Percentiles rank a stretch among this genome's conserved stretches.
phyloP scores from a whole-genome alignment of 139 green algal genomes.

The Bryopsis sp. region DNA sequence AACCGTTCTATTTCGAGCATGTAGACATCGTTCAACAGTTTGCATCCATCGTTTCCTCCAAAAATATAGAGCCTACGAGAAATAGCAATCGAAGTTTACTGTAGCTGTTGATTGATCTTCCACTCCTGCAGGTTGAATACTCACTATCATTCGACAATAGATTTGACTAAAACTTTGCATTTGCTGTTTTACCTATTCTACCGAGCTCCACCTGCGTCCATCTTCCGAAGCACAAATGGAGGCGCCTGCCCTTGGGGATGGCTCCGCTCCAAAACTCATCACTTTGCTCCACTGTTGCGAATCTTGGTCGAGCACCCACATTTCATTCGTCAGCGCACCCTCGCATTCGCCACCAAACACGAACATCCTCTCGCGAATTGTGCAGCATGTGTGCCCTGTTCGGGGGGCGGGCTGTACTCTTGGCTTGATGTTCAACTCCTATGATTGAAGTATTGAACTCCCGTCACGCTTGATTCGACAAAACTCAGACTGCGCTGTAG shows the following conservation, averaged over 20 bases:
- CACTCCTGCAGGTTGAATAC: no score
- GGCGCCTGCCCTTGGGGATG: slow-evolving; percentile 33
- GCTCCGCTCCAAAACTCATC: slow-evolving; percentile 31
- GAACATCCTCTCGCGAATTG: slow-evolving; percentile 48
- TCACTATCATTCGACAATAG: no score
- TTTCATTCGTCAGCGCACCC: slow-evolving; percentile 46
- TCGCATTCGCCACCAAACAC: slow-evolving; percentile 55
- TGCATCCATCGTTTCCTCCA: slow-evolving; percentile 41
- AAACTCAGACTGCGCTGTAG: neutral
- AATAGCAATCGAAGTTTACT: no score
- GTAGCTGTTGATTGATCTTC: no score
- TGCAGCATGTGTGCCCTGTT: slow-evolving; percentile 33
- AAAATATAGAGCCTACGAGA: slow-evolving; percentile 48
- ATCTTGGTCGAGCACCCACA: slow-evolving; percentile 63
- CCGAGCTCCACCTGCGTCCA: slow-evolving; percentile 35
- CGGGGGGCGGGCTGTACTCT: slow-evolving; percentile 31
- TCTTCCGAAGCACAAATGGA: slow-evolving; percentile 44
- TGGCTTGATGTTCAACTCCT: slow-evolving; percentile 17
- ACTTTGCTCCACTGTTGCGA: slow-evolving; percentile 45
- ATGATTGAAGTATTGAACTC: no score
- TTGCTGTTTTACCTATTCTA: no score
- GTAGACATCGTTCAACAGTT: slow-evolving; percentile 46
- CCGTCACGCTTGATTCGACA: neutral
- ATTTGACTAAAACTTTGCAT: no score
- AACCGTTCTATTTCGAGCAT: slow-evolving; percentile 24